Evolutionary conservation across 1,284 basidiomycete genomes (phyloP).

Genomic region (Ustilago cynodontis): DNA sequence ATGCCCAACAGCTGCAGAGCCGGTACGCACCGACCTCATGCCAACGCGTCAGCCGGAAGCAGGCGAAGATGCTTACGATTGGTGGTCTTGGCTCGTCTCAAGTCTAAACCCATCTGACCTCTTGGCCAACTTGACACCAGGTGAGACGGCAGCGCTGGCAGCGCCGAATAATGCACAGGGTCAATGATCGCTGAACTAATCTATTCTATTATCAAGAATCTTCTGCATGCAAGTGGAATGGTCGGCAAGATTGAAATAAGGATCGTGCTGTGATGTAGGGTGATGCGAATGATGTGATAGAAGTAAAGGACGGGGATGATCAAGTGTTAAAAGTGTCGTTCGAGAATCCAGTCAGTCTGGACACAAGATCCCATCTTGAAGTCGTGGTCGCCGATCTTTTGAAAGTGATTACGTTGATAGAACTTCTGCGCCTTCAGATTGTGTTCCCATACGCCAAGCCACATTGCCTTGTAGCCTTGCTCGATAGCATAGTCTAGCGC

Average conservation of each 20-base stretch:
- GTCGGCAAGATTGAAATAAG: neutral
- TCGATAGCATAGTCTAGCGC: slow-evolving; percentile 21
- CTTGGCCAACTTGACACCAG: neutral
- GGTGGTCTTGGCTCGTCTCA: slow-evolving; percentile 36
- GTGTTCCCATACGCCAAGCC: slow-evolving; percentile 44
- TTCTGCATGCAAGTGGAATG: neutral
- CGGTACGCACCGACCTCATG: neutral
- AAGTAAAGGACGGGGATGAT: neutral
- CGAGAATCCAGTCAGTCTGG: slow-evolving; percentile 41
- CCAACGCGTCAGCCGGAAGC: slow-evolving; percentile 13
- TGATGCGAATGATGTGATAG: neutral
- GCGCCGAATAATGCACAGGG: neutral
- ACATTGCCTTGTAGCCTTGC: slow-evolving; percentile 30
- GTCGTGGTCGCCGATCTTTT: slow-evolving; percentile 31
- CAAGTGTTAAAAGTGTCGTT: slow-evolving; percentile 15
- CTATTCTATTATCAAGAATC: no score
- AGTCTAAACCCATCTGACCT: slow-evolving; percentile 23
- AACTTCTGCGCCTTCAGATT: slow-evolving; percentile 42
- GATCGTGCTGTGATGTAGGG: neutral
- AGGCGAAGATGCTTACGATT: slow-evolving; percentile 33
- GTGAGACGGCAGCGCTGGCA: neutral
- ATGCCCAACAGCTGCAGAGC: neutral
- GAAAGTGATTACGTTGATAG: slow-evolving; percentile 26
- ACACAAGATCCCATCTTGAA: slow-evolving; percentile 37
- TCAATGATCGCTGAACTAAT: neutral